These are phyloP conservation scores for Cytospora paraplurivora DNA, from an alignment of 2,329 filamentous ascomycete species.

Conservation along the genomic window DNA sequence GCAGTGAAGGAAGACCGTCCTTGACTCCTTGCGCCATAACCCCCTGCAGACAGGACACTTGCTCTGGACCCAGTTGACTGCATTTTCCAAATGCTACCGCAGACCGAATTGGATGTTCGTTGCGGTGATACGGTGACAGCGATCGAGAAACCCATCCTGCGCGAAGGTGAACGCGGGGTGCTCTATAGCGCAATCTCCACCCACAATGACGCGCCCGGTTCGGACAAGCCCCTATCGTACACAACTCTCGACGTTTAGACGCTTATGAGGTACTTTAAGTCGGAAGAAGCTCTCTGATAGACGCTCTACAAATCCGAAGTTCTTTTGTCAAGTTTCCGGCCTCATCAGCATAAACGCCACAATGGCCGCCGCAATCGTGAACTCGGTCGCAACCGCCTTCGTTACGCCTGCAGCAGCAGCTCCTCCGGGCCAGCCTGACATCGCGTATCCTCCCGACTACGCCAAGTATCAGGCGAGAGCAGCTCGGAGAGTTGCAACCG, in stretches of 20 bases:
- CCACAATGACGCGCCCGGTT: constrained; percentile 22
- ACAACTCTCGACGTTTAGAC: neutral
- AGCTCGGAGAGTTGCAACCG: constrained; percentile 46
- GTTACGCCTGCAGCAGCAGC: constrained; percentile 29
- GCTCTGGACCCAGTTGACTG: neutral
- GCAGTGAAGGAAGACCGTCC: neutral
- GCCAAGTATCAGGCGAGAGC: constrained; percentile 55
- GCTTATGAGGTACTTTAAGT: neutral
- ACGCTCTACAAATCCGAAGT: neutral
- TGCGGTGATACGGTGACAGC: no score
- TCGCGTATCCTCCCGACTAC: constrained; percentile 56
- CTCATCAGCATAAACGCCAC: neutral
- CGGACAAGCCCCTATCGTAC: neutral
- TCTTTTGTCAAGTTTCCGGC: neutral
- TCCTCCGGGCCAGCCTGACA: constrained; percentile 57
- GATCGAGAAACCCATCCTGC: neutral
- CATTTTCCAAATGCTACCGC: neutral
- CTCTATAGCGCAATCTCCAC: constrained; percentile 20
- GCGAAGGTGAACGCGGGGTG: neutral
- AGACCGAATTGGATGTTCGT: no score
- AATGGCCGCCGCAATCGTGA: constrained; percentile 15
- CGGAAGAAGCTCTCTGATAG: neutral
- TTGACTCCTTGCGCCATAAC: neutral
- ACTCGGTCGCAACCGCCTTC: constrained; percentile 14
- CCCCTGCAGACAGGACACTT: neutral